Evolutionary conservation across 2,329 filamentous ascomycete genomes (phyloP).

Genomic region (Aspergillus sp.): DNA sequence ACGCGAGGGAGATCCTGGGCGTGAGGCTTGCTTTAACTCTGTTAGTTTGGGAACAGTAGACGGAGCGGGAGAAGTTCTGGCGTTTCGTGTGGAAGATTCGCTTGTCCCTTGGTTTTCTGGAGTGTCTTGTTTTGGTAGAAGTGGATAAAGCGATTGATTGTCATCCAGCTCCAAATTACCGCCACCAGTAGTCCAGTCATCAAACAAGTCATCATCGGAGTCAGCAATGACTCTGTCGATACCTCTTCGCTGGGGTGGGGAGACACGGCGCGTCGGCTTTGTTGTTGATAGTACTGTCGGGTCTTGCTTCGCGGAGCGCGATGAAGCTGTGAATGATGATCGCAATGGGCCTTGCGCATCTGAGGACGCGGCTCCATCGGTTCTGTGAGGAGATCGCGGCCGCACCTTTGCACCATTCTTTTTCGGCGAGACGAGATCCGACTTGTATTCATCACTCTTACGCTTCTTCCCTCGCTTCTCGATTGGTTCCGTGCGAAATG

Average conservation of each 20-base stretch:
- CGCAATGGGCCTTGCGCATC: not conserved
- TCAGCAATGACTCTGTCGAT: constrained; percentile 28
- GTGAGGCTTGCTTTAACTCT: not conserved
- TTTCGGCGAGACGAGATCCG: constrained; percentile 34
- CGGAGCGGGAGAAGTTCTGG: constrained; percentile 3
- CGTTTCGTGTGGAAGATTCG: constrained; percentile 1
- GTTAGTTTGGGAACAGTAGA: constrained; percentile 2
- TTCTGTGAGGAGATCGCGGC: constrained; percentile 15
- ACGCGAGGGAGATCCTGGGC: not conserved
- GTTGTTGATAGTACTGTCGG: not conserved
- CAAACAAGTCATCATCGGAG: constrained; percentile 33
- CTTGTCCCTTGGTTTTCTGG: constrained; percentile 5
- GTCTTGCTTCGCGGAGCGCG: constrained; percentile 1
- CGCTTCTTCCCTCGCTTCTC: constrained; percentile 46
- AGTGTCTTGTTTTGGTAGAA: constrained; percentile 23
- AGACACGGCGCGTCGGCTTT: constrained; percentile 1
- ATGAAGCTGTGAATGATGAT: not conserved
- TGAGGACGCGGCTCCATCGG: constrained; percentile 4
- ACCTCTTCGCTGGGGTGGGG: constrained; percentile 7
- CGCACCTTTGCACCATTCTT: constrained; percentile 24
- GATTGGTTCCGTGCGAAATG: constrained; percentile 33
- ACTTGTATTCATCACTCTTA: constrained; percentile 48
- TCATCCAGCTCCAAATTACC: constrained; percentile 20
- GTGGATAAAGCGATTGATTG: constrained; percentile 28
- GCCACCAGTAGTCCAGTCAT: constrained; percentile 21